These are phyloP conservation scores for Vigna angularis DNA, from an alignment of 306 rosid genomes.

Conservation along the genomic window DNA sequence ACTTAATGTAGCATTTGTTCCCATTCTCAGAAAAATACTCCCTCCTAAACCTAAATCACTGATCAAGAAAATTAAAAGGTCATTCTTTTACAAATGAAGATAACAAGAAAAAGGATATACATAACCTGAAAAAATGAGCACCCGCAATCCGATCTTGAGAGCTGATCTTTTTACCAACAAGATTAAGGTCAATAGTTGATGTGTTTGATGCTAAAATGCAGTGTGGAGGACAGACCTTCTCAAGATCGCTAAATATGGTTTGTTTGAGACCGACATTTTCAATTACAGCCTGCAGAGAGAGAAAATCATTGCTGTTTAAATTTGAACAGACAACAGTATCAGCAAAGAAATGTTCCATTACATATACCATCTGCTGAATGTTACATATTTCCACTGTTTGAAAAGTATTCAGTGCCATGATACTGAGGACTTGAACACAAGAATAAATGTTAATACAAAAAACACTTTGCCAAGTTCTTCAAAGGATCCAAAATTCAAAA, in stretches of 20 bases:
- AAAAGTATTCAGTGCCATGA: conserved; percentile 20
- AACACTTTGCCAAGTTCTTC: conserved; percentile 1
- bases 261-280: conserved; percentile 87
- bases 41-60: neutral
- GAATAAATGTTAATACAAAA: conserved; percentile 4
- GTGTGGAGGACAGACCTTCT: conserved; percentile 84
- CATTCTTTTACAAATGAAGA: neutral
- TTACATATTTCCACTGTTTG: neutral
- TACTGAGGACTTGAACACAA: conserved; percentile 21
- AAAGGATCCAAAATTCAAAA: conserved; percentile 34
- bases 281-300: conserved; percentile 79
- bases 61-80: neutral
- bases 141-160: conserved; percentile 85
- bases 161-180: conserved; percentile 74
- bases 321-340: conserved; percentile 26
- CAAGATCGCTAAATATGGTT: conserved; percentile 84
- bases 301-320: conserved; percentile 28
- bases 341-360: neutral
- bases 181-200: conserved; percentile 84
- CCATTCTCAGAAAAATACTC: conserved; percentile 1
- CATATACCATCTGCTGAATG: neutral
- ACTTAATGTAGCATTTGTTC: neutral
- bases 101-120: conserved; percentile 33
- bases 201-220: conserved; percentile 92
- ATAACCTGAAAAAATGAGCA: conserved; percentile 98